phyloP scores from a whole-genome alignment of 805 yeast genomes.

The Candida pini region DNA sequence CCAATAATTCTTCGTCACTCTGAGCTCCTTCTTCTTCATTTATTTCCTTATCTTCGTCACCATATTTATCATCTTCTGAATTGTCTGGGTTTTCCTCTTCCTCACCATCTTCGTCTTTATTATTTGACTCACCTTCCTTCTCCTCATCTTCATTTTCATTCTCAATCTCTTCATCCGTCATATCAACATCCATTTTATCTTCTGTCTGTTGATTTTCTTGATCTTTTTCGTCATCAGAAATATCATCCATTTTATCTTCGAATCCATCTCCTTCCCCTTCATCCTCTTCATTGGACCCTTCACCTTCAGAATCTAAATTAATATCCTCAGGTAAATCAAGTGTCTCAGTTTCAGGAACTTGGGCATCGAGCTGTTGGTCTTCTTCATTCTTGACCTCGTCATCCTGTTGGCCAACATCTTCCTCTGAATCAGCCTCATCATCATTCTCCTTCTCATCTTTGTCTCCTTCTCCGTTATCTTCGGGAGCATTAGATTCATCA shows the following conservation, averaged over 20 bases:
- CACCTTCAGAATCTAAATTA: conserved; percentile 78
- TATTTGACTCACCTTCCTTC: conserved; percentile 18
- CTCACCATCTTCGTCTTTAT: conserved; percentile 22
- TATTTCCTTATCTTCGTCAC: conserved; percentile 13
- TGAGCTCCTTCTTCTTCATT: conserved; percentile 27
- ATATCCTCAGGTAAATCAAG: conserved; percentile 90
- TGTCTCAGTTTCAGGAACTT: conserved; percentile 79
- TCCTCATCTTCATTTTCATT: conserved; percentile 27
- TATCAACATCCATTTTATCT: conserved; percentile 19
- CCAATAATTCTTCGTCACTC: conserved; percentile 27
- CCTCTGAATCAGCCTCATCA: conserved; percentile 50
- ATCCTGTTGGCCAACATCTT: conserved; percentile 78
- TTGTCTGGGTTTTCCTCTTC: conserved; percentile 23
- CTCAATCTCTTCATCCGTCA: conserved; percentile 25
- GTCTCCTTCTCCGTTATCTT: conserved; percentile 31
- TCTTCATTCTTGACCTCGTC: conserved; percentile 70
- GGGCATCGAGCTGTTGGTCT: conserved; percentile 60
- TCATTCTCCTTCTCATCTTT: conserved; percentile 39
- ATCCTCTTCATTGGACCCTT: conserved; percentile 41
- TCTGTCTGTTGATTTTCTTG: conserved; percentile 20
- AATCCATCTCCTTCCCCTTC: conserved; percentile 27
- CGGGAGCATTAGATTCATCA: conserved; percentile 29
- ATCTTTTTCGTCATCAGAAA: conserved; percentile 18
- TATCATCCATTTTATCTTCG: conserved; percentile 17
- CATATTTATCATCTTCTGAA: conserved; percentile 17